Conservation (phyloP, 2,329 filamentous ascomycete species). For the Chalara sp. region DNA sequence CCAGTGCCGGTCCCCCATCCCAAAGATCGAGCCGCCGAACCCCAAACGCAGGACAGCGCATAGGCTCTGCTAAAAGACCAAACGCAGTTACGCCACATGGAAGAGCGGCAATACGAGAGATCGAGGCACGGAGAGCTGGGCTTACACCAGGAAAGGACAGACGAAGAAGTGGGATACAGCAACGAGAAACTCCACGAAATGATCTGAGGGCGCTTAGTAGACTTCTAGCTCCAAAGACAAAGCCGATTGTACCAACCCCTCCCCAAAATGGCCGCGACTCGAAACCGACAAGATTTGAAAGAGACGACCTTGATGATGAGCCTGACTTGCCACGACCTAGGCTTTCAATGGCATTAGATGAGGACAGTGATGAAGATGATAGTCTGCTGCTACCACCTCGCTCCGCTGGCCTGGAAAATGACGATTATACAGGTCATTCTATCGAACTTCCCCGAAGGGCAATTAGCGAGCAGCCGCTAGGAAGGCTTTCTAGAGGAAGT, state of each 20-base stretch:
- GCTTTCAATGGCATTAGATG: conserved; percentile 47
- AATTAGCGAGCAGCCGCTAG: conserved; percentile 37
- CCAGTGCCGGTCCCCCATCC: conserved; percentile 24
- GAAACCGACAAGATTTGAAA: conserved; percentile 13
- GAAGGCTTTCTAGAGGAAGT: conserved; percentile 39
- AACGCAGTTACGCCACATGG: conserved; percentile 47
- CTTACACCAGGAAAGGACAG: conserved; percentile 54
- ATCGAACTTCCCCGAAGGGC: conserved; percentile 53
- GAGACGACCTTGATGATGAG: conserved; percentile 34
- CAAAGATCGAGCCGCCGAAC: conserved; percentile 20
- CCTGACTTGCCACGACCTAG: conserved; percentile 43
- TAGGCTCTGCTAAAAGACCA: conserved; percentile 20
- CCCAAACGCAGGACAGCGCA: conserved; percentile 19
- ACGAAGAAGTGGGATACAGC: conserved; percentile 48
- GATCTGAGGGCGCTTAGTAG: conserved; percentile 47
- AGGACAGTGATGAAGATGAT: conserved; percentile 41
- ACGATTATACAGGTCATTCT: conserved; percentile 51
- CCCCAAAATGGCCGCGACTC: conserved; percentile 8
- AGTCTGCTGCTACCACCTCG: conserved; percentile 45
- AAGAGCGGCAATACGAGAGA: conserved; percentile 50
- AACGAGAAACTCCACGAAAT: conserved; percentile 49
- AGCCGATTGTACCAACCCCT: conserved; percentile 23
- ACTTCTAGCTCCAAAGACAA: conserved; percentile 40
- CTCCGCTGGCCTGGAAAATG: conserved; percentile 47
- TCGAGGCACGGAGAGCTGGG: conserved; percentile 52